A percentile compares a stretch with the other conserved stretches of the same genome.
Evolutionary conservation across 805 yeast species (phyloP).

Genomic region (Ogataea kodamae): DNA sequence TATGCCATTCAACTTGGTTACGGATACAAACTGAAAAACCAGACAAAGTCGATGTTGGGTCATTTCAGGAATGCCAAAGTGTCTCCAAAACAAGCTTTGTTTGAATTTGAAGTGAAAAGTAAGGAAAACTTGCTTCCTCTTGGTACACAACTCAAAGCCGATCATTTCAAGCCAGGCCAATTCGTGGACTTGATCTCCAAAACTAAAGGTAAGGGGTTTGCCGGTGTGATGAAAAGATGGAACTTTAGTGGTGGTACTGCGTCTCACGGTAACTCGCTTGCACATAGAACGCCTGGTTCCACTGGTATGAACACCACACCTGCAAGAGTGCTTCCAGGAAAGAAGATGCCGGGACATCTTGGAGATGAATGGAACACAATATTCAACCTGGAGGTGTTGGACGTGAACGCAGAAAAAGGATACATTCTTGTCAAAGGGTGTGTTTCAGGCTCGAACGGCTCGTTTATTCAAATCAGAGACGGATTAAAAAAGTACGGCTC

Average conservation of each 20-base stretch:
- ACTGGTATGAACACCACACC: conserved; percentile 95
- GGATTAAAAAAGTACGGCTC: conserved; percentile 51
- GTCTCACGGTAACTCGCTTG: conserved; percentile 90
- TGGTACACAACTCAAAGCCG: conserved; percentile 78
- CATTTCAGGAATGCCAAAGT: conserved; percentile 76
- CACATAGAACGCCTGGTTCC: conserved; percentile 96
- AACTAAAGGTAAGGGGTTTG: conserved; percentile 93
- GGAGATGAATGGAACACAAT: conserved; percentile 74
- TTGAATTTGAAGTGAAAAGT: conserved; percentile 77
- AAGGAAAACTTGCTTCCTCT: conserved; percentile 63
- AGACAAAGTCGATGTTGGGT: conserved; percentile 64
- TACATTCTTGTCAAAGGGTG: conserved; percentile 82
- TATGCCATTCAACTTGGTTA: conserved; percentile 84
- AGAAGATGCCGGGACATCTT: conserved; percentile 98
- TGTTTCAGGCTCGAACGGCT: conserved; percentile 84
- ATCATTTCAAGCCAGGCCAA: conserved; percentile 81
- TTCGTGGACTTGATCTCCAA: conserved; percentile 75
- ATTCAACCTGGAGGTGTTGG: conserved; percentile 71
- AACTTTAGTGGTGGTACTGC: conserved; percentile 87
- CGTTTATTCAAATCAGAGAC: conserved; percentile 73
- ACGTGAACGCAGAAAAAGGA: conserved; percentile 77
- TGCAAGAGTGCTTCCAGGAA: conserved; percentile 93
- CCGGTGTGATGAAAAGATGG: conserved; percentile 97
- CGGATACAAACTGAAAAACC: conserved; percentile 64
- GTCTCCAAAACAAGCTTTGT: conserved; percentile 72